Evolutionary conservation across 805 yeast genomes (phyloP).

Genomic region (Maudiozyma bulderi): DNA sequence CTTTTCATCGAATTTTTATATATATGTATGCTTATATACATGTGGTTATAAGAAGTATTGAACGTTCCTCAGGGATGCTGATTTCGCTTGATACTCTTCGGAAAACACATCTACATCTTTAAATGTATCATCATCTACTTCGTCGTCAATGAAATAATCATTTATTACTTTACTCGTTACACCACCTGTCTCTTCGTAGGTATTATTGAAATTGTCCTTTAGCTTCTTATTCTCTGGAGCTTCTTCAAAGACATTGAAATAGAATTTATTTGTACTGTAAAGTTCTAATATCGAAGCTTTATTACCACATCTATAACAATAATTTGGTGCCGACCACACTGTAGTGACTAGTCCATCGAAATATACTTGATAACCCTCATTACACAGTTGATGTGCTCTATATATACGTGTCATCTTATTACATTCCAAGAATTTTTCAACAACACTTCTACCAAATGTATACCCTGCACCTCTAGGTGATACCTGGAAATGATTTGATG

Average conservation of each 20-base stretch:
- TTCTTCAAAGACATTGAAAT: conserved; percentile 91
- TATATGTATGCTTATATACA: background rate
- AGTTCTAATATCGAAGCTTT: conserved; percentile 95
- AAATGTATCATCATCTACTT: background rate
- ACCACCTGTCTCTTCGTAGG: background rate
- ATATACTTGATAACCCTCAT: conserved; percentile 88
- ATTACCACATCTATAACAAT: conserved; percentile 94
- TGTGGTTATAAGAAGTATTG: conserved; percentile 24
- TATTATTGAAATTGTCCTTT: conserved; percentile 19
- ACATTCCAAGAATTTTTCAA: conserved; percentile 69
- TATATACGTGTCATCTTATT: conserved; percentile 74
- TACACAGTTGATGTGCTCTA: conserved; percentile 93
- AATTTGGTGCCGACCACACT: conserved; percentile 98
- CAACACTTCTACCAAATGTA: conserved; percentile 87
- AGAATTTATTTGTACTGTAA: conserved; percentile 52
- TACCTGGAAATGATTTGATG: conserved; percentile 58
- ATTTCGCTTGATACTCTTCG: conserved; percentile 27
- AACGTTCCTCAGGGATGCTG: conserved; percentile 26
- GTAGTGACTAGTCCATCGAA: conserved; percentile 89
- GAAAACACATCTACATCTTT: conserved; percentile 23
- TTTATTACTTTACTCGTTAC: conserved; percentile 7
- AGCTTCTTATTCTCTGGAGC: conserved; percentile 74
- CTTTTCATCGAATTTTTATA: background rate
- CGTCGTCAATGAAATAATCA: conserved; percentile 10
- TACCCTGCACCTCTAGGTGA: conserved; percentile 98